Evolutionary conservation across 2,329 filamentous ascomycete genomes (phyloP).

Genomic region (Camillea tinctor): DNA sequence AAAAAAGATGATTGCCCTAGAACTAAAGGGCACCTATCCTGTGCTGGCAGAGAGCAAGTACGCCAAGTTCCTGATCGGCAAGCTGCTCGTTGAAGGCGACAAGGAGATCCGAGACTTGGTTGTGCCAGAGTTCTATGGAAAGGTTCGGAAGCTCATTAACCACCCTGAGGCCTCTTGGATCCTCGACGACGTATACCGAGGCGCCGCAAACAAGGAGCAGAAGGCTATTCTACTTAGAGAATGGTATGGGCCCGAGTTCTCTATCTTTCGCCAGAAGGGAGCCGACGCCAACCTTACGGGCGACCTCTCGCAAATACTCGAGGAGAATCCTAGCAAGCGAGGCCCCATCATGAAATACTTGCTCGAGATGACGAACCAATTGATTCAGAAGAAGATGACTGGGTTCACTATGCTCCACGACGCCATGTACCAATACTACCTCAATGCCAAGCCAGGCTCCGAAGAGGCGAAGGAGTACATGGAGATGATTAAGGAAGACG

Average conservation of each 20-base stretch:
- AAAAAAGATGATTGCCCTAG: constrained; percentile 79
- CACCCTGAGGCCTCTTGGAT: constrained; percentile 98
- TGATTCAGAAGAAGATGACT: constrained; percentile 94
- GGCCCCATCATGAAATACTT: constrained; percentile 83
- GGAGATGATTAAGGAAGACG: constrained; percentile 87
- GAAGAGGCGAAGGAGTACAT: constrained; percentile 85
- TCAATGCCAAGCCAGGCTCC: constrained; percentile 72
- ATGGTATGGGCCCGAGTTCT: constrained; percentile 95
- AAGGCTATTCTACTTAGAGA: constrained; percentile 83
- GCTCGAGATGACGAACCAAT: constrained; percentile 81
- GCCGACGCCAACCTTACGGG: constrained; percentile 53
- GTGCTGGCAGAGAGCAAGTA: constrained; percentile 92
- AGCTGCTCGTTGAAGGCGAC: constrained; percentile 91
- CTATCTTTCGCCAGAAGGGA: constrained; percentile 65
- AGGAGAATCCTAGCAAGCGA: constrained; percentile 78
- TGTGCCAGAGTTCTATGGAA: constrained; percentile 91
- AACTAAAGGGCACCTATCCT: constrained; percentile 81
- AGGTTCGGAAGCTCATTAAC: constrained; percentile 89
- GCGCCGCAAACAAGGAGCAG: constrained; percentile 80
- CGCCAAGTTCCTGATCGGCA: constrained; percentile 95
- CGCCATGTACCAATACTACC: constrained; percentile 95
- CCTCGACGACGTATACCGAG: constrained; percentile 92
- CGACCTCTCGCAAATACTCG: constrained; percentile 74
- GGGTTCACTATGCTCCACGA: constrained; percentile 98
- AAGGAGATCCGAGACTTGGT: constrained; percentile 83